phyloP scores from a whole-genome alignment of 1,139 yeast species.

The Protomyces gravidus region DNA sequence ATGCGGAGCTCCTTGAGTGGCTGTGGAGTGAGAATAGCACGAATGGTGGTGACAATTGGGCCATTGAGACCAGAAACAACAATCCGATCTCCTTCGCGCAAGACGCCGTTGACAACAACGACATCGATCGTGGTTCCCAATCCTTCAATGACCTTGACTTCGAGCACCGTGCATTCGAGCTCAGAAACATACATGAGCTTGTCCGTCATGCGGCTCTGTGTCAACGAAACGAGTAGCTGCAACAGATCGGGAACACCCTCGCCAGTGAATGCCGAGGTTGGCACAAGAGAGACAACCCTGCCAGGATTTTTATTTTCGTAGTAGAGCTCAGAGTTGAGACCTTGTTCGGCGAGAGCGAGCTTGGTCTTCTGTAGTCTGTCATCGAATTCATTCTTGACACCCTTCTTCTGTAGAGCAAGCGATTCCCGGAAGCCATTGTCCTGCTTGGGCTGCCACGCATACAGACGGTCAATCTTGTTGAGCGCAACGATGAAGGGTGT shows the following conservation, averaged over 20 bases:
- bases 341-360: conserved; percentile 93
- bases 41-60: conserved; percentile 93
- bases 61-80: conserved; percentile 98
- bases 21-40: conserved; percentile 96
- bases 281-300: conserved; percentile 90
- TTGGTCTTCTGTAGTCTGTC: conserved; percentile 81
- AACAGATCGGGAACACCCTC: conserved; percentile 99
- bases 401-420: conserved; percentile 67
- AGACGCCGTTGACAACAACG: conserved; percentile 87
- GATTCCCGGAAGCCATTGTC: conserved; percentile 96
- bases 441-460: conserved; percentile 86
- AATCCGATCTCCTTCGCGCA: conserved; percentile 90
- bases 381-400: conserved; percentile 89
- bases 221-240: conserved; percentile 89
- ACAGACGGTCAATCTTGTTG: conserved; percentile 93
- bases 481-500: conserved; percentile 97
- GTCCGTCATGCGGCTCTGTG: conserved; percentile 98
- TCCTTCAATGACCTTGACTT: conserved; percentile 98
- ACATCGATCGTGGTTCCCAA: conserved; percentile 98
- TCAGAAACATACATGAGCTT: conserved; percentile 93
- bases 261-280: conserved; percentile 98
- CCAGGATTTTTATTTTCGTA: conserved; percentile 91
- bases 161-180: conserved; percentile 92
- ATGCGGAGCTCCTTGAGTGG: conserved; percentile 94
- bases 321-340: conserved; percentile 93